Percentiles rank a stretch among this genome's conserved stretches.
Evolutionary conservation across 257 asterid species (phyloP).

Genomic region (Jacaranda copaia): DNA sequence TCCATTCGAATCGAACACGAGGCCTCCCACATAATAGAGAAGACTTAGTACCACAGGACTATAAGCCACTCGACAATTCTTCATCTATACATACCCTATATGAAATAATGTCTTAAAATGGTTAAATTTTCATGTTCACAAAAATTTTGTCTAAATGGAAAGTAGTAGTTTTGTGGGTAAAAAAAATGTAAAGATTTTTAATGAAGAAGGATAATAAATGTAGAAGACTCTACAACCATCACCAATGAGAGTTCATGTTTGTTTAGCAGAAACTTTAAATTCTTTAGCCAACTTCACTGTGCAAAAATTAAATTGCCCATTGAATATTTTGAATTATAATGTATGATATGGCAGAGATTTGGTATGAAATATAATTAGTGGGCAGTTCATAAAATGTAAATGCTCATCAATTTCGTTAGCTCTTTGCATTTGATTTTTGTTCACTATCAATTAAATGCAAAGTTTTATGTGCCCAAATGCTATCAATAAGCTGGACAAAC

Average conservation of each 20-base stretch:
- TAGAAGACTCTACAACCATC: neutral
- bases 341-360: slow-evolving; percentile 40
- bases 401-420: slow-evolving; percentile 37
- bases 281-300: slow-evolving; percentile 32
- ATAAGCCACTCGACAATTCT: too few species aligned
- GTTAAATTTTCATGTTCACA: neutral
- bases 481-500: slow-evolving; percentile 26
- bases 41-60: too few species aligned
- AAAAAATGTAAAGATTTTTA: neutral
- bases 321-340: slow-evolving; percentile 35
- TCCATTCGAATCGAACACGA: too few species aligned
- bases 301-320: slow-evolving; percentile 22
- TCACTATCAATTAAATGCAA: slow-evolving; percentile 12
- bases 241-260: slow-evolving; percentile 19
- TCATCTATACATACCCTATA: too few species aligned
- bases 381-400: slow-evolving; percentile 34
- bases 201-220: slow-evolving; percentile 19
- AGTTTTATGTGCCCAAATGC: slow-evolving; percentile 16
- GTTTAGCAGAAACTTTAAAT: slow-evolving; percentile 28
- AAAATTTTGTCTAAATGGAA: neutral
- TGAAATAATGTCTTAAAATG: too few species aligned
- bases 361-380: slow-evolving; percentile 45
- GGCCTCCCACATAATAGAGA: too few species aligned
- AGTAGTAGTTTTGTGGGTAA: neutral
- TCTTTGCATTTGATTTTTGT: slow-evolving; percentile 28